phyloP scores from a whole-genome alignment of 2,329 filamentous ascomycete species.

The Fusarium subglutinans region DNA sequence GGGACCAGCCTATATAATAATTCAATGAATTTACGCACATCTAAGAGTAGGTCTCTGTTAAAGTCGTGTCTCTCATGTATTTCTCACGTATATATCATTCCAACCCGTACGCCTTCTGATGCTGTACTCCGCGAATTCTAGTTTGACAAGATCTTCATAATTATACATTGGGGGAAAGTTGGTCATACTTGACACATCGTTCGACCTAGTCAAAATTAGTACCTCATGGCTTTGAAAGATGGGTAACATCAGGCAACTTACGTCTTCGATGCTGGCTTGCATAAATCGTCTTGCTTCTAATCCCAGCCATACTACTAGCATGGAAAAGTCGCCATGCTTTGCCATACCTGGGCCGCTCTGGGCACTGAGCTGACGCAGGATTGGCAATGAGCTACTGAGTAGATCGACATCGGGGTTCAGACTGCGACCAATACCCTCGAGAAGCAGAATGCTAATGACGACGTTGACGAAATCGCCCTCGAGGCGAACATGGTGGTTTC shows the following conservation, averaged over 20 bases:
- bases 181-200: conserved; percentile 88
- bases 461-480: conserved; percentile 99
- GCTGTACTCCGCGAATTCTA: neutral
- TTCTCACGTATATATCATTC: neutral
- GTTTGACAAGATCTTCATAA: conserved; percentile 17
- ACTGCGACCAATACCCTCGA: conserved; percentile 92
- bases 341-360: conserved; percentile 77
- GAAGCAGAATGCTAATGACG: conserved; percentile 89
- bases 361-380: conserved; percentile 85
- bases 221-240: neutral
- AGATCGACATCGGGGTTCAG: conserved; percentile 89
- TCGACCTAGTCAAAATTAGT: conserved; percentile 69
- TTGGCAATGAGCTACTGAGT: conserved; percentile 85
- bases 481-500: conserved; percentile 88
- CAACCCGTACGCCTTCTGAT: conserved; percentile 26
- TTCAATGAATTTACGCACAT: neutral
- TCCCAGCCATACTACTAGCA: conserved; percentile 92
- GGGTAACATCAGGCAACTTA: conserved; percentile 54
- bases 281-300: conserved; percentile 89
- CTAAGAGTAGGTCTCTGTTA: conserved; percentile 1
- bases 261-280: conserved; percentile 89
- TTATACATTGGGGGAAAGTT: conserved; percentile 86
- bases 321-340: conserved; percentile 78
- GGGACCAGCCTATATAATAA: neutral
- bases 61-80: neutral